Evolutionary conservation across 345 rosid genomes (phyloP), one percentile per base, ranked within the genome.

Genomic region (Salix brachista): DNA sequence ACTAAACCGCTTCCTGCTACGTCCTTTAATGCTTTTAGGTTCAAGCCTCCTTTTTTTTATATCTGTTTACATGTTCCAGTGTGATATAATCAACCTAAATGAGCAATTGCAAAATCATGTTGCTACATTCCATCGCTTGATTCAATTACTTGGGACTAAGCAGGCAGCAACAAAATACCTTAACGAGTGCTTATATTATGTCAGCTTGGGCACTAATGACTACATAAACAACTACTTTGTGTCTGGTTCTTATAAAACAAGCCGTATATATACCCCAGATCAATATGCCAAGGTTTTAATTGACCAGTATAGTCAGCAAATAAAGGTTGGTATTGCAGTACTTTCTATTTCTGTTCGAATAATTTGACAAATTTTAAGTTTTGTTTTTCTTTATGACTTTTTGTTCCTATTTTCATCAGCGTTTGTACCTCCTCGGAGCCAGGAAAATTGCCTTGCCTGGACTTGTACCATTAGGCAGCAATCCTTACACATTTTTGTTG

Each of bases 161-260:
- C n/a, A 64, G 19, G 16, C 8, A 3, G 56, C 76, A 23, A 60
- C 73, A 16, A 39, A 67, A 14, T 56, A 78, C 73, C 44, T 67
- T 12, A 78, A 50, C 67, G 73, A 42, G 73, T 78, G 81, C 77
- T 23, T 72, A 18, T 72, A 65, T 72, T 78, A 68, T 2, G 34
- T 78, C 23, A 46, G 67, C 18, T 41, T 78, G 23, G 77, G 77
- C n/a, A 73, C 46, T 64, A 67, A 78, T 17, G 81, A 78, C 69
- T 78, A 72, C 72, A 39, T 73, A 21, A 78, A 73, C 76, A 78
- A 73, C 42, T 73, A 78, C 62, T 78, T 66, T 61, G 21, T 78
- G 72, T 73, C 81, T 2, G n/a, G 10, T 10, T 9, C 2, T n/a
- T 78, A 78, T 68, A 0, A 18, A 9, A 65, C 72, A 21, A 67